These are phyloP conservation scores for Aspergillus terreus DNA, from an alignment of 2,329 filamentous ascomycete species.

Conservation along the genomic window DNA sequence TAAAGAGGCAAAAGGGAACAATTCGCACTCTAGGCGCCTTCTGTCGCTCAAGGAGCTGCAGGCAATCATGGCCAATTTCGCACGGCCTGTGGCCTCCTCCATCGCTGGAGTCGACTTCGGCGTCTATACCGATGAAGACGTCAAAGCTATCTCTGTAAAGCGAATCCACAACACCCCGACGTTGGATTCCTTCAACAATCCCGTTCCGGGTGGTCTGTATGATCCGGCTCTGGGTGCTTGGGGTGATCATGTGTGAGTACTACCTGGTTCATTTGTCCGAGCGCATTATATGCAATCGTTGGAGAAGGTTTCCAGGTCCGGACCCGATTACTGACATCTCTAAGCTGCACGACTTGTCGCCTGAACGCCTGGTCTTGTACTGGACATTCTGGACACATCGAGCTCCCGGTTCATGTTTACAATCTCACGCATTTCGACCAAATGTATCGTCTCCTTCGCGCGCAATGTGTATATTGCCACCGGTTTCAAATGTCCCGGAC, in stretches of 20 bases:
- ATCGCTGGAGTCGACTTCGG: conserved; percentile 87
- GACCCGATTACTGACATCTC: conserved; percentile 13
- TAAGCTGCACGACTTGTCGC: conserved; percentile 87
- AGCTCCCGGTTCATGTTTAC: conserved; percentile 88
- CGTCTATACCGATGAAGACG: conserved; percentile 76
- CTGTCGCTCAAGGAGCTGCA: conserved; percentile 32
- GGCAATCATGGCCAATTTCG: conserved; percentile 43
- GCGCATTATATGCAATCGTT: neutral
- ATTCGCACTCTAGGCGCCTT: conserved; percentile 27
- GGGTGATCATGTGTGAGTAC: conserved; percentile 72
- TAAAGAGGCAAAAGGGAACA: conserved; percentile 4
- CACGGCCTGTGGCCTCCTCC: conserved; percentile 77
- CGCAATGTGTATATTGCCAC: conserved; percentile 88
- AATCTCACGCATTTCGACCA: conserved; percentile 97
- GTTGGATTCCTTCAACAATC: conserved; percentile 89
- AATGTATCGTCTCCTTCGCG: conserved; percentile 75
- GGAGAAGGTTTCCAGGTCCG: conserved; percentile 3
- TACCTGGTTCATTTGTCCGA: conserved; percentile 4
- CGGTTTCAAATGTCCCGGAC: conserved; percentile 74
- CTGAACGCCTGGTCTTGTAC: conserved; percentile 77
- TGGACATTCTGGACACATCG: conserved; percentile 92
- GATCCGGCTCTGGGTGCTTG: conserved; percentile 88
- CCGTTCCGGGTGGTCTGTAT: conserved; percentile 85
- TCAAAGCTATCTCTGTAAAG: conserved; percentile 86
- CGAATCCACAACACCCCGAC: conserved; percentile 88